Percentiles rank a stretch among this genome's conserved stretches.
These are phyloP conservation scores for Yamadazyma taylorii DNA, from an alignment of 1,139 yeast species.

Conservation along the genomic window DNA sequence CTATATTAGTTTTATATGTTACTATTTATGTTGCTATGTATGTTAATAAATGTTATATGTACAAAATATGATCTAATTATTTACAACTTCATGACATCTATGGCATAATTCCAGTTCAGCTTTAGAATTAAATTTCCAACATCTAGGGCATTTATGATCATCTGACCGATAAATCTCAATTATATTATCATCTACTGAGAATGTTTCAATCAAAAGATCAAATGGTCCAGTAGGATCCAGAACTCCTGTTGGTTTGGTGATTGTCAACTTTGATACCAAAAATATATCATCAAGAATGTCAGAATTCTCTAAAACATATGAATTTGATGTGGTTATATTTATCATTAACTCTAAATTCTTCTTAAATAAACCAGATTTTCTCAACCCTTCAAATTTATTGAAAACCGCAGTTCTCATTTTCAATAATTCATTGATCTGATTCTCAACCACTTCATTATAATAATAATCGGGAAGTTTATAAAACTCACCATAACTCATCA, in stretches of 20 bases:
- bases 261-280: constrained; percentile 49
- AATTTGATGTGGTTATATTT: constrained; percentile 5
- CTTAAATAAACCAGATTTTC: constrained; percentile 44
- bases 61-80: background rate
- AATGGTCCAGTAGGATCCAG: background rate
- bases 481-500: constrained; percentile 34
- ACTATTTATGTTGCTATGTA: background rate
- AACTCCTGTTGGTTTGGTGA: background rate
- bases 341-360: constrained; percentile 62
- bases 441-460: constrained; percentile 30
- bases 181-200: constrained; percentile 24
- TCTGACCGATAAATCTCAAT: constrained; percentile 30
- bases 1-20: background rate
- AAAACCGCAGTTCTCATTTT: constrained; percentile 50
- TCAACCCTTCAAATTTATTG: constrained; percentile 33
- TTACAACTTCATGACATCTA: constrained; percentile 54
- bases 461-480: constrained; percentile 29
- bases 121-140: constrained; percentile 78
- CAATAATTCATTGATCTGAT: constrained; percentile 44
- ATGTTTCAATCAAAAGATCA: constrained; percentile 9
- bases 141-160: constrained; percentile 77
- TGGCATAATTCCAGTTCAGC: constrained; percentile 56
- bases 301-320: constrained; percentile 39
- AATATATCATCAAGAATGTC: constrained; percentile 54
- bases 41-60: background rate